Evolutionary conservation across 495 filamentous ascomycete species (phyloP).

Genomic region (Penicillium lagena): DNA sequence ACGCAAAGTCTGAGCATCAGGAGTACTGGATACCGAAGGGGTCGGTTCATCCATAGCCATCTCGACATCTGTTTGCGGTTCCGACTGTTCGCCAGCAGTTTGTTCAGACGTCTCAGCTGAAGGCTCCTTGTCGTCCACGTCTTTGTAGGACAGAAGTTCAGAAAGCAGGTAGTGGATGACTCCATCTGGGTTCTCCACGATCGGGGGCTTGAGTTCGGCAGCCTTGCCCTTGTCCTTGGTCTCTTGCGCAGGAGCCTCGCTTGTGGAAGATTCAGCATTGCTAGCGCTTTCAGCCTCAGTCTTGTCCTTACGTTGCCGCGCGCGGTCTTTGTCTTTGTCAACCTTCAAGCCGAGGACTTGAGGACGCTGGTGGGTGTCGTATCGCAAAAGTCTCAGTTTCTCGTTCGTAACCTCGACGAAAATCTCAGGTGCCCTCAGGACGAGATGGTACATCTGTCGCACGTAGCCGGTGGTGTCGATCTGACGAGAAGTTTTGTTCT

Average conservation of each 20-base stretch:
- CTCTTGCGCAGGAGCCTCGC: slow-evolving; percentile 28
- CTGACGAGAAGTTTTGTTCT: slow-evolving; percentile 53
- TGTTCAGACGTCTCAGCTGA: slow-evolving; percentile 44
- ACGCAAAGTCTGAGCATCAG: slow-evolving; percentile 22
- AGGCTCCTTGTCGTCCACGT: slow-evolving; percentile 76
- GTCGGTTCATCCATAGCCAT: slow-evolving; percentile 37
- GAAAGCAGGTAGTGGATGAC: slow-evolving; percentile 95
- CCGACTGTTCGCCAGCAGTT: slow-evolving; percentile 20
- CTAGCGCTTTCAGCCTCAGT: slow-evolving; percentile 24
- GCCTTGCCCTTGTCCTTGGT: slow-evolving; percentile 55
- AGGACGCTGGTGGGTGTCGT: slow-evolving; percentile 50
- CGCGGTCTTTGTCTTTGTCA: slow-evolving; percentile 37
- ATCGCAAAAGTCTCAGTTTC: slow-evolving; percentile 62
- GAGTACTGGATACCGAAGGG: slow-evolving; percentile 28
- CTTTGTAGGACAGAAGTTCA: slow-evolving; percentile 85
- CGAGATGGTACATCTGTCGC: slow-evolving; percentile 72
- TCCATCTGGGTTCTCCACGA: slow-evolving; percentile 89
- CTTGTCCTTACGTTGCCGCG: slow-evolving; percentile 22
- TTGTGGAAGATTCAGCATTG: slow-evolving; percentile 18
- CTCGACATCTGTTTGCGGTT: slow-evolving; percentile 45
- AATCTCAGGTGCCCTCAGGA: slow-evolving; percentile 73
- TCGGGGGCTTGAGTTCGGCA: slow-evolving; percentile 69
- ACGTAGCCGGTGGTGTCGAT: slow-evolving; percentile 69
- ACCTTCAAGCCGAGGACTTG: slow-evolving; percentile 55
- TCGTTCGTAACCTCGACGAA: slow-evolving; percentile 92